Evolutionary conservation across 1,284 basidiomycete genomes (phyloP).

Genomic region (Bondarzewia mesenterica): DNA sequence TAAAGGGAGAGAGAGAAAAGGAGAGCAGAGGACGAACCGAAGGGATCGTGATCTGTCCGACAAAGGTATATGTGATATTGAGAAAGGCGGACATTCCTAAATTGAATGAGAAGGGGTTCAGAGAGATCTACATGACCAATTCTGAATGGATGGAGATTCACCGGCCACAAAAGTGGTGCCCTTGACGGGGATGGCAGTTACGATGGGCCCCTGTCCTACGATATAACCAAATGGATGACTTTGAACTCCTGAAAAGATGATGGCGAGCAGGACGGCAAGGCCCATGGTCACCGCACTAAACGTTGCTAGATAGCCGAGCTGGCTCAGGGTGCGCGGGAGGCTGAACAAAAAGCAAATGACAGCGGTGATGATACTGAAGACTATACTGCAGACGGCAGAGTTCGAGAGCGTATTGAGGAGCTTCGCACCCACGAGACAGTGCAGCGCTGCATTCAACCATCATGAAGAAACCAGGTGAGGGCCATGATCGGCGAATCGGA

Average conservation of each 20-base stretch:
- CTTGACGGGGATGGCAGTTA: constrained; percentile 27
- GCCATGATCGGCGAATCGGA: neutral
- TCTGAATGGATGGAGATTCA: neutral
- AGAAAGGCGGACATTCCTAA: constrained; percentile 36
- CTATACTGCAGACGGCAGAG: constrained; percentile 46
- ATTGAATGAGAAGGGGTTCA: constrained; percentile 6
- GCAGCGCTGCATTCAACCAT: constrained; percentile 30
- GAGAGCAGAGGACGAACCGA: constrained; percentile 19
- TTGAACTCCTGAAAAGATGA: constrained; percentile 46
- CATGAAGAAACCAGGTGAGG: neutral
- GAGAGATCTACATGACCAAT: constrained; percentile 29
- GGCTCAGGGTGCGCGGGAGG: constrained; percentile 44
- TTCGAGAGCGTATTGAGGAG: constrained; percentile 52
- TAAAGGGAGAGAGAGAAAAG: neutral
- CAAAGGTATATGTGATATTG: constrained; percentile 51
- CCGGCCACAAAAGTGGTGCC: constrained; percentile 46
- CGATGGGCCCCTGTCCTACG: constrained; percentile 28
- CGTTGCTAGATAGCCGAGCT: constrained; percentile 35
- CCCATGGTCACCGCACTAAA: constrained; percentile 47
- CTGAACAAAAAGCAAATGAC: constrained; percentile 38
- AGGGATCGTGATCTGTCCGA: constrained; percentile 49
- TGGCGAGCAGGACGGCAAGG: constrained; percentile 45
- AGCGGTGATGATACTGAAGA: constrained; percentile 41
- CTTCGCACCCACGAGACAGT: constrained; percentile 36
- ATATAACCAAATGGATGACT: constrained; percentile 34